Evolutionary conservation across 257 asterid genomes (phyloP).

Genomic region (Fraxinus pennsylvanica): DNA sequence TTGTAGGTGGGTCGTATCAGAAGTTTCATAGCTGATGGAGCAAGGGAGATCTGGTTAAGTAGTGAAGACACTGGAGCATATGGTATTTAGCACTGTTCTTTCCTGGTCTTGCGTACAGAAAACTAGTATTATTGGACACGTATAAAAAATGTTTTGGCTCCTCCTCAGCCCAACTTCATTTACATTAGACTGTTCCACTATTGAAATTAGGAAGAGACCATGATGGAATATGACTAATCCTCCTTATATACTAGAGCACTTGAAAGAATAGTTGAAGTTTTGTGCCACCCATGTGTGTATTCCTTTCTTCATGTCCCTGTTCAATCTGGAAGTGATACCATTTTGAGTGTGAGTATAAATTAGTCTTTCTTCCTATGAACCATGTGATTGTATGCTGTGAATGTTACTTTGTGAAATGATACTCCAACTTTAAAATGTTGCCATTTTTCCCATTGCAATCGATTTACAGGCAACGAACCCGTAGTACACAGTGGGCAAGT

Average conservation of each 20-base stretch:
- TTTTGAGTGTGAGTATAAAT: constrained; percentile 66
- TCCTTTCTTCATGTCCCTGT: constrained; percentile 97
- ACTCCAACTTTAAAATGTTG: background rate
- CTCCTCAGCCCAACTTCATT: background rate
- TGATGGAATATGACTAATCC: constrained; percentile 70
- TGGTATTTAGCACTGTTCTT: constrained; percentile 46
- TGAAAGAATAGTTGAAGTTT: constrained; percentile 88
- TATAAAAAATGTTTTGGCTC: constrained; percentile 11
- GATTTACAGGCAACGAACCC: constrained; percentile 81
- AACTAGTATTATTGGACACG: constrained; percentile 3
- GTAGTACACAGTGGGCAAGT: constrained; percentile 80
- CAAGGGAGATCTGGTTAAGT: constrained; percentile 96
- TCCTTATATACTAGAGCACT: constrained; percentile 95
- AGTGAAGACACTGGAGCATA: constrained; percentile 99
- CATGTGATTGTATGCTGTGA: constrained; percentile 2
- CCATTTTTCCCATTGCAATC: constrained; percentile 5
- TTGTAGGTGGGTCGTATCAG: constrained; percentile 82
- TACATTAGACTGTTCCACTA: background rate
- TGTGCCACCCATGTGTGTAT: constrained; percentile 84
- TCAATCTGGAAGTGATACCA: constrained; percentile 90
- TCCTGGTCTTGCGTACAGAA: background rate
- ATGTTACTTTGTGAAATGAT: background rate
- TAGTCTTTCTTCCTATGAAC: constrained; percentile 14
- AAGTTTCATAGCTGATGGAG: constrained; percentile 88
- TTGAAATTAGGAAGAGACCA: background rate